Base-by-base conservation (phyloP, 1,284 basidiomycete species). In the Ganoderma lucidum region DNA sequence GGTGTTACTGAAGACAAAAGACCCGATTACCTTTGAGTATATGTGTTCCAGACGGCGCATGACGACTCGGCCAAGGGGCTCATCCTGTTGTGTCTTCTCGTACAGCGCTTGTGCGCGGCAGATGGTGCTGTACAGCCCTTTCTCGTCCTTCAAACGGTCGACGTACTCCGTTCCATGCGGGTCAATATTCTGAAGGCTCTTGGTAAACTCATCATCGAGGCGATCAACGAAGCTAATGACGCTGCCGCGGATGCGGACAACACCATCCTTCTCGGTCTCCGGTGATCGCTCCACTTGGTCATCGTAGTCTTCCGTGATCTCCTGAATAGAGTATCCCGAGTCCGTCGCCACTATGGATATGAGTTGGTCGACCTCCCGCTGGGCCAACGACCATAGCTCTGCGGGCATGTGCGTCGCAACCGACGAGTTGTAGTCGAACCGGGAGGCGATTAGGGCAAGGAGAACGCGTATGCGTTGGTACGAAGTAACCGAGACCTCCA, bases 111-210 rank as follows among this genome's bases (percentile, higher is more conserved):
- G 96, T 0, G 96, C 92, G 69, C 94, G 92, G 81, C 94, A 95
- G 75, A 99, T 97, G 42, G 96, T 96, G 79, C 90, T 89, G 82
- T 99, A 99, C 42, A 99, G 88, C 44, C 92, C 91, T 78, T 97
- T 95, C 84, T 99, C 98, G 80, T 99, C 96, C 83, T 96, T 94
- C 68, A 98, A 84, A 65, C 96, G 89, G 78, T 98, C 97, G 66
- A 99, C 94, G 80, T 99, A 99, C 82, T 99, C 98, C 63, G 95
- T 95, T 5, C 98, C 96, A 80, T 99, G 98, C 17, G 98, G 97
- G 79, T 99, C 98, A 75, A 98, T 97, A 80, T 99, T 96, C 87
- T 99, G 98, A 64, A 99, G 83, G 78, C 96, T 97, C 82, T 95
- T 96, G 64, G 96, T 99, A 82, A 99, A 99, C 83, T 99, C 98